Evolutionary conservation across 345 rosid genomes (phyloP).

Genomic region (Punica granatum): DNA sequence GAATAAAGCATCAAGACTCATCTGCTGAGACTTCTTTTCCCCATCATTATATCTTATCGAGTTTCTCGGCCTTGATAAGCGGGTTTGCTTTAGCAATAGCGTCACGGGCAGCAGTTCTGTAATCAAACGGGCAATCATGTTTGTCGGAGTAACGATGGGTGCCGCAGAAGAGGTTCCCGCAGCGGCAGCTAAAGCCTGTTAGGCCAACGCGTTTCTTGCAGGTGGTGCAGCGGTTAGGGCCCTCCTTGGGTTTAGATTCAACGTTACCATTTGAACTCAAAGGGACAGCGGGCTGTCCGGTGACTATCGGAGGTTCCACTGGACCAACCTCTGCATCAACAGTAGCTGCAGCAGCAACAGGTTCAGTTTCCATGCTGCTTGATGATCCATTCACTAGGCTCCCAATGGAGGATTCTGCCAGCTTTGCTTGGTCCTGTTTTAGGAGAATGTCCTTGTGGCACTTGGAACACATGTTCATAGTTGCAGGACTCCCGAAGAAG

Average conservation of each 20-base stretch:
- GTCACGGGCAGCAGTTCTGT: conserved; percentile 66
- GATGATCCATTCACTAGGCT: conserved; percentile 44
- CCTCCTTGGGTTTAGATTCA: conserved; percentile 57
- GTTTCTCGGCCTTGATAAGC: conserved; percentile 85
- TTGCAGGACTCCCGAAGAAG: conserved; percentile 86
- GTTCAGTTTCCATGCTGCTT: conserved; percentile 24
- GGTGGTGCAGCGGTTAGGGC: conserved; percentile 65
- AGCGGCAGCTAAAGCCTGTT: conserved; percentile 77
- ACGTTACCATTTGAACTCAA: conserved; percentile 20
- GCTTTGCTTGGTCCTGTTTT: conserved; percentile 71
- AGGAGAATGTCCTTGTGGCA: conserved; percentile 72
- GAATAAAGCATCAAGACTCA: conserved; percentile 22
- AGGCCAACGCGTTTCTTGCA: conserved; percentile 82
- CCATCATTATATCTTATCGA: conserved; percentile 55
- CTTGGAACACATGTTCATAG: conserved; percentile 95
- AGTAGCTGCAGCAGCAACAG: conserved; percentile 24
- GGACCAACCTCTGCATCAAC: conserved; percentile 32
- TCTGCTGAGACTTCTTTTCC: conserved; percentile 5
- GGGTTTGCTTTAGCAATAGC: conserved; percentile 91
- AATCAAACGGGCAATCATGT: conserved; percentile 73
- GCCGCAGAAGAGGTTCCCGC: conserved; percentile 70
- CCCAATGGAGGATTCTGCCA: conserved; percentile 62
- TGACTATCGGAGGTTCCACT: conserved; percentile 33
- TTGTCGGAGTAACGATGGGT: conserved; percentile 84
- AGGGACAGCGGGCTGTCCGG: conserved; percentile 32